Evolutionary conservation across 306 rosid species (phyloP).

Genomic region (Lagenaria siceraria): DNA sequence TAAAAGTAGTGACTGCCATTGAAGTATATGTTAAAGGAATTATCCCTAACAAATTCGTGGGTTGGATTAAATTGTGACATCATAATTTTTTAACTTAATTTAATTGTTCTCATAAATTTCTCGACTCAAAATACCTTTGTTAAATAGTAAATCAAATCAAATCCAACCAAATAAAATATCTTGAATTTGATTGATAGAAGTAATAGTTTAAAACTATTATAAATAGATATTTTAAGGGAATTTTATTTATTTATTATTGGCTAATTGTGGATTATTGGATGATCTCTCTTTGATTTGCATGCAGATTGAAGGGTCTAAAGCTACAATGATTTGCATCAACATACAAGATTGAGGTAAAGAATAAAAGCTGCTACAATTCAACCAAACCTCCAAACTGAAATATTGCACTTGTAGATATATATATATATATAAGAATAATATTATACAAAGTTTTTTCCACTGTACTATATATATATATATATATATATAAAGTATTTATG

Average conservation of each 20-base stretch:
- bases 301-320: conserved; percentile 30
- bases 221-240: too few relatives aligned
- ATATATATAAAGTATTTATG: not conserved
- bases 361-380: not conserved
- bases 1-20: not conserved
- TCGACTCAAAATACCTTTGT: too few relatives aligned
- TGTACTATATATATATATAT: too few relatives aligned
- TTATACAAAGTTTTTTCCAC: not conserved
- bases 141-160: too few relatives aligned
- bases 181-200: too few relatives aligned
- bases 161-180: too few relatives aligned
- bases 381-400: not conserved
- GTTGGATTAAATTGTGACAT: not conserved
- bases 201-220: too few relatives aligned
- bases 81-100: too few relatives aligned
- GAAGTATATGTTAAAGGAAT: too few relatives aligned
- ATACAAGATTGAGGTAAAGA: not conserved
- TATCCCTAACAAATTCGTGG: too few relatives aligned
- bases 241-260: not conserved
- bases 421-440: not conserved
- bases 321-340: conserved; percentile 14
- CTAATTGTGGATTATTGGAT: not conserved
- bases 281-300: not conserved
- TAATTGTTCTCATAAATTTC: too few relatives aligned
- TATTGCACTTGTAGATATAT: too few relatives aligned